phyloP scores from a whole-genome alignment of 2,329 filamentous ascomycete genomes.

The Penicillium expansum region DNA sequence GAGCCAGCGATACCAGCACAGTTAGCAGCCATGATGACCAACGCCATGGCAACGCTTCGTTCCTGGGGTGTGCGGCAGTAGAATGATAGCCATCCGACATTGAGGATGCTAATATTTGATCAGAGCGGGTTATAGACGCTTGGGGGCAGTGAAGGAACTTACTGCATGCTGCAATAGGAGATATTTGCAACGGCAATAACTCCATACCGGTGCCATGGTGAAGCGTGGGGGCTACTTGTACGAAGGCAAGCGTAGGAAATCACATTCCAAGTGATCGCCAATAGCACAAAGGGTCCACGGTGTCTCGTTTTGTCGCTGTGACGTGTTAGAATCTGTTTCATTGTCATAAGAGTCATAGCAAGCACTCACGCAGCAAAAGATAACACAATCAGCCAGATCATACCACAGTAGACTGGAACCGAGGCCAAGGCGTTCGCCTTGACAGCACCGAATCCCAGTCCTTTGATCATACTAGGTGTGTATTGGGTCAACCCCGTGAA shows the following conservation, averaged over 20 bases:
- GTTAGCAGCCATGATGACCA: conserved; percentile 61
- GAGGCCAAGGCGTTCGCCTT: conserved; percentile 55
- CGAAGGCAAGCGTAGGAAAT: conserved; percentile 40
- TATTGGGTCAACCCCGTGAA: conserved; percentile 53
- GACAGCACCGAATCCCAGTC: conserved; percentile 52
- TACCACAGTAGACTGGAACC: conserved; percentile 45
- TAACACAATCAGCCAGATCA: conserved; percentile 27
- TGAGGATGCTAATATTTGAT: conserved; percentile 40
- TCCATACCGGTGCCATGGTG: conserved; percentile 31
- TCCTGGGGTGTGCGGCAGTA: conserved; percentile 57
- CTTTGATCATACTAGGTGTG: conserved; percentile 53
- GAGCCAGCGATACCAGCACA: conserved; percentile 61
- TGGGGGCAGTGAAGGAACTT: conserved; percentile 3
- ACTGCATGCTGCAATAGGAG: conserved; percentile 39
- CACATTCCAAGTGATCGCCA: conserved; percentile 39
- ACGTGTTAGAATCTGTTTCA: conserved; percentile 8
- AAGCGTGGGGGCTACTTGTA: conserved; percentile 19
- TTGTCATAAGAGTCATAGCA: not conserved
- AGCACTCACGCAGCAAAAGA: conserved; percentile 26
- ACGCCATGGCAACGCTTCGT: conserved; percentile 59
- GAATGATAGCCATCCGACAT: conserved; percentile 60
- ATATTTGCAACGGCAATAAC: conserved; percentile 30
- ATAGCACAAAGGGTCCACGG: conserved; percentile 37
- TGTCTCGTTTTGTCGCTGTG: conserved; percentile 32
- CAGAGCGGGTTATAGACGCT: not conserved